phyloP scores from a whole-genome alignment of 139 green algal genomes.

The Coccomyxa sp. region DNA sequence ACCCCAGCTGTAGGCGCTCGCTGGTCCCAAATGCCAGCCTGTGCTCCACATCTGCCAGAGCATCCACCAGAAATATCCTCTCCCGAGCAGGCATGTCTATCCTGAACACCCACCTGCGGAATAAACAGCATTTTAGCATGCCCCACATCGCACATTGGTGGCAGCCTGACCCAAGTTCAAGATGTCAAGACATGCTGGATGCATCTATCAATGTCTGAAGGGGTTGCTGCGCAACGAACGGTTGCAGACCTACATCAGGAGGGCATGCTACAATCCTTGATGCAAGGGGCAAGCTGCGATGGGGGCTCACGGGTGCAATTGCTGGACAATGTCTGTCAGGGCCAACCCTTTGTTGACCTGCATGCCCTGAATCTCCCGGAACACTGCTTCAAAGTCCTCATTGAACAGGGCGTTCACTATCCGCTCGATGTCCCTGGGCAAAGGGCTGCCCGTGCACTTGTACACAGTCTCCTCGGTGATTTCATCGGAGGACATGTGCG shows the following conservation, averaged over 20 bases:
- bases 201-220: background rate
- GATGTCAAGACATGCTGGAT: background rate
- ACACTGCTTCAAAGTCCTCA: conserved; percentile 56
- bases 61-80: conserved; percentile 67
- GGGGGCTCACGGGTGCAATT: conserved; percentile 80
- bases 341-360: conserved; percentile 80
- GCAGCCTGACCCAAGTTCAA: background rate
- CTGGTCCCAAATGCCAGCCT: conserved; percentile 74
- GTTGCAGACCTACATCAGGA: too few relatives aligned
- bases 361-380: conserved; percentile 36
- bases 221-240: too few relatives aligned
- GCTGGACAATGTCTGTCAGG: conserved; percentile 86
- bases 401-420: conserved; percentile 82
- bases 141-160: too few relatives aligned
- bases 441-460: conserved; percentile 82
- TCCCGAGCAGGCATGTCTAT: conserved; percentile 63
- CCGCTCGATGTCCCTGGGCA: conserved; percentile 79
- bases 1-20: conserved; percentile 86
- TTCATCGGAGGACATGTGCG: conserved; percentile 61
- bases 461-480: conserved; percentile 86
- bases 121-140: too few relatives aligned
- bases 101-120: conserved; percentile 66
- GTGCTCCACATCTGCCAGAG: conserved; percentile 85
- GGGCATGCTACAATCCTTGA: too few relatives aligned
- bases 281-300: background rate